A percentile compares a stretch with the other conserved stretches of the same genome.
phyloP scores from a whole-genome alignment of 768 basidiomycete genomes.

The Termitomyces sp. region DNA sequence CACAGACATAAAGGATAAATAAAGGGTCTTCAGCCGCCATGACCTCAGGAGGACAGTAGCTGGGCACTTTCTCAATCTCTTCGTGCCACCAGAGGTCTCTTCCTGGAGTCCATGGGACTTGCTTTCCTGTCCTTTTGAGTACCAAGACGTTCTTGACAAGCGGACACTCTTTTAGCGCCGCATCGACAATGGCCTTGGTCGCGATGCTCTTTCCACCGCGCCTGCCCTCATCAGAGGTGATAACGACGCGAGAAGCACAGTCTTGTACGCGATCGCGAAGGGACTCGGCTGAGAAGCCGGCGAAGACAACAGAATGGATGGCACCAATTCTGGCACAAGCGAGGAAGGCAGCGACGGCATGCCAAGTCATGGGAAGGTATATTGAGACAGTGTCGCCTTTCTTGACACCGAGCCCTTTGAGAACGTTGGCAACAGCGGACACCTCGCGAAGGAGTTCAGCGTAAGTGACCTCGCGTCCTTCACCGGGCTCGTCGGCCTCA shows the following conservation, averaged over 20 bases:
- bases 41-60: conserved; percentile 82
- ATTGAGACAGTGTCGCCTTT: conserved; percentile 94
- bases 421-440: conserved; percentile 83
- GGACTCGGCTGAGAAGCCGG: conserved; percentile 93
- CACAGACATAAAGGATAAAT: conserved; percentile 94
- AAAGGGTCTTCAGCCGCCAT: conserved; percentile 94
- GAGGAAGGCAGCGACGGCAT: conserved; percentile 93
- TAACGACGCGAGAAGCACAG: conserved; percentile 84
- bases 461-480: conserved; percentile 74
- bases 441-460: conserved; percentile 87
- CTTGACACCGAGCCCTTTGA: conserved; percentile 84
- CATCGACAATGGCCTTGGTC: conserved; percentile 90
- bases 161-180: conserved; percentile 81
- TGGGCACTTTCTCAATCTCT: conserved; percentile 75
- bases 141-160: conserved; percentile 88
- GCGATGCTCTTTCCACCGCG: conserved; percentile 95
- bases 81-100: conserved; percentile 98
- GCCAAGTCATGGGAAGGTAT: conserved; percentile 94
- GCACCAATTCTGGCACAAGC: conserved; percentile 97
- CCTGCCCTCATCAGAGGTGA: conserved; percentile 92
- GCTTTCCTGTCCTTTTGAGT: conserved; percentile 77
- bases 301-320: conserved; percentile 95
- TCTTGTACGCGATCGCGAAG: conserved; percentile 90
- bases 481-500: conserved; percentile 91
- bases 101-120: conserved; percentile 75